phyloP scores from a whole-genome alignment of 805 yeast species.

The Tanozyma kutaoensis region DNA sequence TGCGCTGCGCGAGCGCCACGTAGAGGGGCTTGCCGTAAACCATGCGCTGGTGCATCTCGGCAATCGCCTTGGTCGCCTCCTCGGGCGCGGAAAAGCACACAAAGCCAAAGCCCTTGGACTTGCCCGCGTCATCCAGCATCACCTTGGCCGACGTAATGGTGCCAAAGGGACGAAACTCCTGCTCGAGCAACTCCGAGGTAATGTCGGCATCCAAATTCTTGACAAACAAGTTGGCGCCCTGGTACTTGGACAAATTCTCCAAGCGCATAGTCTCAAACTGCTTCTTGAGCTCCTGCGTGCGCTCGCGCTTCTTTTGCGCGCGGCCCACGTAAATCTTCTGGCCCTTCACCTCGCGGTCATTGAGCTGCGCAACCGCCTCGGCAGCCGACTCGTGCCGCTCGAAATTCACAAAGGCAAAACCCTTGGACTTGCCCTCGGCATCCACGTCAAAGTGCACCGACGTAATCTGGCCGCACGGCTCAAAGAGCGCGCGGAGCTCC shows the following conservation, averaged over 20 bases:
- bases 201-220: slow-evolving; percentile 92
- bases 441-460: slow-evolving; percentile 74
- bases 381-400: slow-evolving; percentile 80
- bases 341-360: slow-evolving; percentile 63
- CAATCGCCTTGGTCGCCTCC: slow-evolving; percentile 96
- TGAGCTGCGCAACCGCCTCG: slow-evolving; percentile 83
- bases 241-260: slow-evolving; percentile 88
- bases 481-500: slow-evolving; percentile 61
- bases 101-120: slow-evolving; percentile 97
- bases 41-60: slow-evolving; percentile 97
- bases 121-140: slow-evolving; percentile 89
- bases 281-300: slow-evolving; percentile 88
- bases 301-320: slow-evolving; percentile 98
- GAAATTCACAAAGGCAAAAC: slow-evolving; percentile 92
- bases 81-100: slow-evolving; percentile 97
- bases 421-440: slow-evolving; percentile 79
- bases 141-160: slow-evolving; percentile 91
- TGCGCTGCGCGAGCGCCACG: slow-evolving; percentile 98
- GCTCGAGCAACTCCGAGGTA: slow-evolving; percentile 83
- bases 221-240: slow-evolving; percentile 93
- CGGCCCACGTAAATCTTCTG: slow-evolving; percentile 90
- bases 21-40: slow-evolving; percentile 91
- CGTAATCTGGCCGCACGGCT: slow-evolving; percentile 65
- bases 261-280: slow-evolving; percentile 86
- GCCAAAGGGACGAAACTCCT: slow-evolving; percentile 90